These are phyloP conservation scores for Linnemannia schmuckeri DNA, from an alignment of 192 early-diverging fungal genomes.

Conservation along the genomic window DNA sequence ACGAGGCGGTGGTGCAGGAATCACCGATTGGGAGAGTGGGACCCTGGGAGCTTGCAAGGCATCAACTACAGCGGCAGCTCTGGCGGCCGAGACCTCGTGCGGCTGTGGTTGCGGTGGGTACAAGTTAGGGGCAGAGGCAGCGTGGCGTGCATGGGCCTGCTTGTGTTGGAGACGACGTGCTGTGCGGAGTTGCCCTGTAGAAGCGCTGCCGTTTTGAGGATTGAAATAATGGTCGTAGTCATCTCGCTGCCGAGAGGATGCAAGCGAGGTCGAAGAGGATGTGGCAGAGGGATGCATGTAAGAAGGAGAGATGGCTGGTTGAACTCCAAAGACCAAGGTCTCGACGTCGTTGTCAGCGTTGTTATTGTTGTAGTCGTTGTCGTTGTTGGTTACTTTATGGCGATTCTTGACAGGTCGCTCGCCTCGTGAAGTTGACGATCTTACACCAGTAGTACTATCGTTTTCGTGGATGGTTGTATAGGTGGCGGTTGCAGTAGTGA, in stretches of 20 bases:
- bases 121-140: constrained; percentile 29
- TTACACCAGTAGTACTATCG: neutral
- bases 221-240: constrained; percentile 1
- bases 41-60: constrained; percentile 4
- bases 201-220: neutral
- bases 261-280: constrained; percentile 1
- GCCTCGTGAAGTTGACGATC: constrained; percentile 6
- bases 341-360: constrained; percentile 4
- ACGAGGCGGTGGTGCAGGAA: constrained; percentile 47
- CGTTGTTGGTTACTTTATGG: neutral
- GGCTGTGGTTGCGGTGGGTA: neutral
- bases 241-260: neutral
- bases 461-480: neutral
- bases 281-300: constrained; percentile 16
- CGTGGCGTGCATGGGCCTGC: constrained; percentile 17
- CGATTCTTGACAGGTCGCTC: constrained; percentile 14
- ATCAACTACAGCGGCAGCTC: neutral
- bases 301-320: constrained; percentile 26
- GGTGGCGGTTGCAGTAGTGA: neutral
- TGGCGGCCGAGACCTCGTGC: neutral
- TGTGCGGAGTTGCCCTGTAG: neutral
- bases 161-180: constrained; percentile 34
- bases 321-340: constrained; percentile 3
- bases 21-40: constrained; percentile 21
- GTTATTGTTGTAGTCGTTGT: neutral